Percentiles rank a stretch among this genome's conserved stretches.
phyloP scores from a whole-genome alignment of 2,329 filamentous ascomycete genomes.

The Sodiomyces alkalinus region DNA sequence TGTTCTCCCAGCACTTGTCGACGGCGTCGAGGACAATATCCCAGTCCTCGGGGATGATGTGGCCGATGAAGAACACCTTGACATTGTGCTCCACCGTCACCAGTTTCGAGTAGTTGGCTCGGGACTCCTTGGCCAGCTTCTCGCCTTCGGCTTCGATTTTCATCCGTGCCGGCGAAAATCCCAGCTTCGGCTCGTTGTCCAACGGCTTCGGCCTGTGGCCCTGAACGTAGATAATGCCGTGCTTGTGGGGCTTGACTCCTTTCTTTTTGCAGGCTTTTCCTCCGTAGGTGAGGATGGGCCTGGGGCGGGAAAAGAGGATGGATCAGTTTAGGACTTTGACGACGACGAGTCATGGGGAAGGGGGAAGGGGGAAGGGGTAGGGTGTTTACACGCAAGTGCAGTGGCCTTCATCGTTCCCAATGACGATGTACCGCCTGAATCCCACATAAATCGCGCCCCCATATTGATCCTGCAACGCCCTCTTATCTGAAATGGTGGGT shows the following conservation, averaged over 20 bases:
- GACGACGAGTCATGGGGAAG: too few relatives aligned
- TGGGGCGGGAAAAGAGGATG: constrained; percentile 11
- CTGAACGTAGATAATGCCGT: constrained; percentile 34
- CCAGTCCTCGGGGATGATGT: constrained; percentile 23
- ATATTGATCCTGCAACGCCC: constrained; percentile 18
- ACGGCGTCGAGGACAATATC: constrained; percentile 27
- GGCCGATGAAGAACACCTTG: constrained; percentile 41
- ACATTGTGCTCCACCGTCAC: constrained; percentile 42
- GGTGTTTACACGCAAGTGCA: constrained; percentile 44
- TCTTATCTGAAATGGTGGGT: constrained; percentile 16
- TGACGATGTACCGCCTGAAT: constrained; percentile 38
- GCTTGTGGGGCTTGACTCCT: constrained; percentile 35
- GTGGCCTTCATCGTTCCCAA: constrained; percentile 34
- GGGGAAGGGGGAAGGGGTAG: too few relatives aligned
- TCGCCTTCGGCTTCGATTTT: constrained; percentile 27
- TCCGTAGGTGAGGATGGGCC: constrained; percentile 41
- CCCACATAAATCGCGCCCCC: constrained; percentile 29
- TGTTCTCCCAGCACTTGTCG: constrained; percentile 32
- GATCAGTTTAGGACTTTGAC: too few relatives aligned
- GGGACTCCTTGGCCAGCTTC: constrained; percentile 31
- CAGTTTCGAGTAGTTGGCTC: constrained; percentile 42
- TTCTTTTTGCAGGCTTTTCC: constrained; percentile 33
- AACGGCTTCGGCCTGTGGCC: constrained; percentile 17
- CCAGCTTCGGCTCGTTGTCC: constrained; percentile 28
- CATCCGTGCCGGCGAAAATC: constrained; percentile 30